These are phyloP conservation scores for Coemansia guatemalensis DNA, from an alignment of 192 early-diverging fungal genomes.

Conservation along the genomic window DNA sequence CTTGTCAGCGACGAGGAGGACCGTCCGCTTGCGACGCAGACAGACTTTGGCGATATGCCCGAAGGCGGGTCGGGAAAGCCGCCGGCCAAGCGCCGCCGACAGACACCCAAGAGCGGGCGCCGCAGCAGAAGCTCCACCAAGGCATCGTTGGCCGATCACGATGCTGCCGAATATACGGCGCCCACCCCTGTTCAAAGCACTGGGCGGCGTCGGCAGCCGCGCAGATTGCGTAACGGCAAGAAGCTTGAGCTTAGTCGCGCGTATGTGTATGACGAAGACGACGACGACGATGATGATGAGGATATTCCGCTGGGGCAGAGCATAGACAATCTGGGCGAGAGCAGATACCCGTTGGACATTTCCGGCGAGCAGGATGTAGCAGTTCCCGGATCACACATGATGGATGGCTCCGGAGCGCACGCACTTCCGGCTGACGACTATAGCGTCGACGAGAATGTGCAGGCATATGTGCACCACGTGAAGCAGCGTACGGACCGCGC, in stretches of 20 bases:
- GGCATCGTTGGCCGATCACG: slow-evolving; percentile 10
- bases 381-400: slow-evolving; percentile 9
- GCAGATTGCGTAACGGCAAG: slow-evolving; percentile 20
- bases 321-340: slow-evolving; percentile 13
- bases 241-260: slow-evolving; percentile 46
- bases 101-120: slow-evolving; percentile 6
- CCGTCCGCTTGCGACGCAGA: slow-evolving; percentile 28
- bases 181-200: neutral
- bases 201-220: slow-evolving; percentile 18
- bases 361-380: slow-evolving; percentile 30
- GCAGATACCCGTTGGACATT: slow-evolving; percentile 1
- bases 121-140: slow-evolving; percentile 19
- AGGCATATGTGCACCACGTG: slow-evolving; percentile 49
- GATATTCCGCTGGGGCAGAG: slow-evolving; percentile 33
- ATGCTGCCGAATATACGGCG: slow-evolving; percentile 6
- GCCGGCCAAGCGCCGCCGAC: slow-evolving; percentile 27
- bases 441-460: slow-evolving; percentile 46
- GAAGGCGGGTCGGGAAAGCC: slow-evolving; percentile 10
- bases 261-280: slow-evolving; percentile 47
- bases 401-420: neutral
- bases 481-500: slow-evolving; percentile 47
- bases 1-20: slow-evolving; percentile 33
- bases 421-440: slow-evolving; percentile 16
- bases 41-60: slow-evolving; percentile 2
- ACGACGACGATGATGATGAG: slow-evolving; percentile 27